Evolutionary conservation across 306 rosid genomes (phyloP), one percentile per base, ranked within the genome.

Genomic region (Cyamopsis tetragonoloba): DNA sequence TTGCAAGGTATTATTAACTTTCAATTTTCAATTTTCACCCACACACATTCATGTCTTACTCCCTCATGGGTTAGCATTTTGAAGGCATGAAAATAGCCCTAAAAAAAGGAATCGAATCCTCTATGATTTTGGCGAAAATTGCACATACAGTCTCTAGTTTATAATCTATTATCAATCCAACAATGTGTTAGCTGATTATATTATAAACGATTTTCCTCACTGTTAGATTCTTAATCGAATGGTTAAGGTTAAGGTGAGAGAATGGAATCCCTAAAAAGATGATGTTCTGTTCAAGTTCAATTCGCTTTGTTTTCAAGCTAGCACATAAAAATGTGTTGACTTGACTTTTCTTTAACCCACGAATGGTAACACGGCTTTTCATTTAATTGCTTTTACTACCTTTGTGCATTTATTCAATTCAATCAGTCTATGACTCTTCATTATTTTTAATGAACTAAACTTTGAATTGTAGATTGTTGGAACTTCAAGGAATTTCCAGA

Each of bases 1-100:
- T 22, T 92, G 98, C 79, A 92, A 92, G 98, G 98, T 92, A 85
- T n/a, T 8, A 17, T 0, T 12, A 13, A n/a, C n/a, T n/a, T n/a
- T n/a, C n/a, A n/a, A n/a, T n/a, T n/a, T n/a, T n/a, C n/a, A n/a
- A n/a, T n/a, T 68, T 62, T 46, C 7, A 43, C 42, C 15, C 12
- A 39, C 34, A 47, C 48, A 72, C n/a, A n/a, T n/a, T n/a, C n/a
- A 59, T 78, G 51, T 8, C 2, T 17, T 9, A n/a, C n/a, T n/a
- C n/a, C n/a, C n/a, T 14, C 39, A 14, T 72, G 43, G 69, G 49
- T 48, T 44, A 9, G 13, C 66, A 38, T 59, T 59, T 59, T 58
- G n/a, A n/a, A n/a, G n/a, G n/a, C n/a, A n/a, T n/a, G n/a, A n/a
- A n/a, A n/a, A n/a, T n/a, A n/a, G n/a, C n/a, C n/a, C n/a, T n/a